Conservation (phyloP, 495 filamentous ascomycete species). For the Elasticomyces elasticus region DNA sequence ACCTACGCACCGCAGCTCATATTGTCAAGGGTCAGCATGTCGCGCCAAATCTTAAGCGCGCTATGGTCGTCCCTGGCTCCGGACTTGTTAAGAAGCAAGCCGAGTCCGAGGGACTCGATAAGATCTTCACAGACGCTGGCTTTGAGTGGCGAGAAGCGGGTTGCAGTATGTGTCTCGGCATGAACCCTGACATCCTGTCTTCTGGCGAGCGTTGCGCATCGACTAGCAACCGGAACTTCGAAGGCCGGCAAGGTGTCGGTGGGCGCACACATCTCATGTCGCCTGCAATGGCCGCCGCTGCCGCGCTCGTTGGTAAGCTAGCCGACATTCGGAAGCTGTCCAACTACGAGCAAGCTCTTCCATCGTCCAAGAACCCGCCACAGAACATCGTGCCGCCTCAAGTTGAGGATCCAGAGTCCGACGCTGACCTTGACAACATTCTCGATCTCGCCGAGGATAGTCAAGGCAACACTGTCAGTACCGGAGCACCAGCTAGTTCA, state of each 20-base stretch:
- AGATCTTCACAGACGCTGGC: conserved; percentile 81
- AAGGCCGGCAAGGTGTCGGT: conserved; percentile 87
- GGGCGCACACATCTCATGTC: conserved; percentile 95
- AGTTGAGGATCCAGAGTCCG: conserved; percentile 61
- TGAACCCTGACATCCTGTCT: conserved; percentile 97
- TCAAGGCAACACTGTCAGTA: conserved; percentile 48
- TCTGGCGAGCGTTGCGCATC: conserved; percentile 88
- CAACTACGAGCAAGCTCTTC: conserved; percentile 20
- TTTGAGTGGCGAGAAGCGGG: conserved; percentile 98
- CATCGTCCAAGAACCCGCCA: conserved; percentile 38
- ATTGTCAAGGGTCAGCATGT: conserved; percentile 80
- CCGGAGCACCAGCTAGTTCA: conserved; percentile 41
- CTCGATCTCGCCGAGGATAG: conserved; percentile 66
- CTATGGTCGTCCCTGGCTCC: conserved; percentile 93
- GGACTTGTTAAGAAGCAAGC: conserved; percentile 90
- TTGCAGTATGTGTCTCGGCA: conserved; percentile 97
- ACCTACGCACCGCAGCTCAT: conserved; percentile 77
- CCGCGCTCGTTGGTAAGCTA: conserved; percentile 80
- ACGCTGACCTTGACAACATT: conserved; percentile 68
- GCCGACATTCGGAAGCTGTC: conserved; percentile 79
- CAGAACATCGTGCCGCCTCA: conserved; percentile 50
- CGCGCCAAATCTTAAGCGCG: conserved; percentile 77
- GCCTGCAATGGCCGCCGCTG: conserved; percentile 89
- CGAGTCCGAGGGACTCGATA: conserved; percentile 83
- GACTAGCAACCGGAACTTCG: conserved; percentile 96